A percentile compares a stretch with the other conserved stretches of the same genome.
Conservation (phyloP, 106 monocot species). For the Dendrobium catenatum region DNA sequence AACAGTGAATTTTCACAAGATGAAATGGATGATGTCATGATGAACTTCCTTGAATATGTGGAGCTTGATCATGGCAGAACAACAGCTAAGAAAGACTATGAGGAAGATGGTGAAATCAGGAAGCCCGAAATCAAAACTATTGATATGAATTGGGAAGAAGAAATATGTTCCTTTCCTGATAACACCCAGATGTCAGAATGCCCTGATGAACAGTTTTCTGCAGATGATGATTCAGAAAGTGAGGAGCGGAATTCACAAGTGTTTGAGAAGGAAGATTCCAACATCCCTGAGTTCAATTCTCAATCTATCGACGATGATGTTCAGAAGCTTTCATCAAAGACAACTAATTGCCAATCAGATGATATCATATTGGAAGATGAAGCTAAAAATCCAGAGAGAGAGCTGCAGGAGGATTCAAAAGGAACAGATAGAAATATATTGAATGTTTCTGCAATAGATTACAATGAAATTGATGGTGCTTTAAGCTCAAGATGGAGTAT, state of each 20-base stretch:
- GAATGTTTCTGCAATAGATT: not conserved
- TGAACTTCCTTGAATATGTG: constrained; percentile 24
- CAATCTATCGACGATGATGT: not conserved
- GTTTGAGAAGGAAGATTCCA: not conserved
- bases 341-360: not conserved
- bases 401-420: not conserved
- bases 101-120: not conserved
- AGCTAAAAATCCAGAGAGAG: not conserved
- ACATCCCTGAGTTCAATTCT: not conserved
- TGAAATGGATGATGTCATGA: constrained; percentile 22
- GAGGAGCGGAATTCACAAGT: not conserved
- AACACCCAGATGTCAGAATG: too few relatives aligned
- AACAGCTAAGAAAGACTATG: not conserved
- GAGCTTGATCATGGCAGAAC: constrained; percentile 17
- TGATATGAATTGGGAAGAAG: constrained; percentile 12
- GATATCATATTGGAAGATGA: not conserved
- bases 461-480: not conserved
- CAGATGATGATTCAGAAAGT: not conserved
- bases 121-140: not conserved
- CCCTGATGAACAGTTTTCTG: constrained; percentile 1
- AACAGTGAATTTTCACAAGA: constrained; percentile 15
- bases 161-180: not conserved
- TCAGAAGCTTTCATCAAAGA: not conserved
- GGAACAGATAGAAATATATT: not conserved
- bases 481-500: not conserved